Percentiles rank a stretch among this genome's conserved stretches.
These are phyloP conservation scores for Solanum pennellii DNA, from an alignment of 257 asterid species.

Conservation along the genomic window DNA sequence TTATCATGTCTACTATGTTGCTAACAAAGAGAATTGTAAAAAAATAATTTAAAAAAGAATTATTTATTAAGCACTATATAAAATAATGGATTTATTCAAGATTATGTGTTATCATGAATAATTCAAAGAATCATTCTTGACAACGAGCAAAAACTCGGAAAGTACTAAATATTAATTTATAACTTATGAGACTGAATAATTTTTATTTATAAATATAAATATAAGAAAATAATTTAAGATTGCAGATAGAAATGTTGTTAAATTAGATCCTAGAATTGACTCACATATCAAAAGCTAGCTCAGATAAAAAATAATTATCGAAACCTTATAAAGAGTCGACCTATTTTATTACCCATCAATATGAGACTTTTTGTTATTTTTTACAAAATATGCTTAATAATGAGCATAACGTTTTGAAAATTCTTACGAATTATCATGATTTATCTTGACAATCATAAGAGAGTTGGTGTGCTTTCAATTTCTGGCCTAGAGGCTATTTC, in stretches of 20 bases:
- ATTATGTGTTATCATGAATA: neutral
- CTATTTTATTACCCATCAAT: no score
- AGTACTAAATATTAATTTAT: neutral
- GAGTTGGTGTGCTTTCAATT: neutral
- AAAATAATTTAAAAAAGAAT: neutral
- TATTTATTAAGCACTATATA: neutral
- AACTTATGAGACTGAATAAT: neutral
- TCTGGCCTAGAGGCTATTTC: neutral
- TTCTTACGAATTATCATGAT: neutral
- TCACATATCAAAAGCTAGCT: no score
- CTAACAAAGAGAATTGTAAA: neutral
- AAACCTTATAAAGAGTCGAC: no score
- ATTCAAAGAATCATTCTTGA: neutral
- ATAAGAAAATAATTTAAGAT: no score
- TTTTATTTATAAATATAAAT: no score
- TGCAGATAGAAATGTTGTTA: no score
- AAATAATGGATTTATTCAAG: neutral
- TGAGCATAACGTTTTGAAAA: no score
- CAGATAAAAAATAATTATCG: accelerated
- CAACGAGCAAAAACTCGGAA: neutral
- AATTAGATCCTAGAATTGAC: no score
- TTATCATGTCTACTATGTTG: neutral
- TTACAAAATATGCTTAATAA: no score
- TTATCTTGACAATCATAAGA: neutral
- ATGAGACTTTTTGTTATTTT: no score